Evolutionary conservation across 257 asterid species (phyloP), one percentile per base, ranked within the genome.

Genomic region (Phtheirospermum japonicum): DNA sequence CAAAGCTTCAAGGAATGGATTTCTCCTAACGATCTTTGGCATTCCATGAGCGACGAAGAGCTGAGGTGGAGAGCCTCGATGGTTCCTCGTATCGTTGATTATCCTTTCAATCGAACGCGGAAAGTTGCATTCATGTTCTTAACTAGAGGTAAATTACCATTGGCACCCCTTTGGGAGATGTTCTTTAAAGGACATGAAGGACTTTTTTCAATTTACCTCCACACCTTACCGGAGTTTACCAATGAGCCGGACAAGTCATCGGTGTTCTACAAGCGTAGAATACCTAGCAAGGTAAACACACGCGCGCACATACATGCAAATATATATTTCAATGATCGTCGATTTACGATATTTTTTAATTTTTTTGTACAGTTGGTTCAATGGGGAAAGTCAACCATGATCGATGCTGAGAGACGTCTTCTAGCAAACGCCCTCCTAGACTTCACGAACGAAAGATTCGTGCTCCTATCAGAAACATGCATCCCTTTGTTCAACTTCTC

Each of bases 121-220:
- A 89, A 77, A 74, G 76, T 86, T 9, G 94, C 95, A 3, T 82
- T 89, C 77, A 68, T 87, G 92, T 89, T 89, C 86, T 77, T 89
- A 72, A 71, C 76, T 4, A 76, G 79, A 59, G 91, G 86, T 36
- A 63, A 72, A 36, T 45, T 90, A 57, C 89, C 85, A 3, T 59
- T 85, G 59, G 81, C 80, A 18, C 84, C 94, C 32, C 80, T 87
- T 11, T 87, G 97, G 97, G 92, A 86, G 68, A 64, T 76, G 73
- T 89, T 86, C 84, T 89, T 89, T 53, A 76, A 69, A 72, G 88
- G 95, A 20, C 77, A 90, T 54, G 77, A 80, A 74, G 83, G 77
- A 14, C 57, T 80, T 40, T 87, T 76, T 67, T 79, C 97, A 3
- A 81, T 90, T 62, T 90, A 90, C 71, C 74, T 90, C 32, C 95